Conservation (phyloP, 495 filamentous ascomycete genomes). For the Friedmanniomyces simplex region DNA sequence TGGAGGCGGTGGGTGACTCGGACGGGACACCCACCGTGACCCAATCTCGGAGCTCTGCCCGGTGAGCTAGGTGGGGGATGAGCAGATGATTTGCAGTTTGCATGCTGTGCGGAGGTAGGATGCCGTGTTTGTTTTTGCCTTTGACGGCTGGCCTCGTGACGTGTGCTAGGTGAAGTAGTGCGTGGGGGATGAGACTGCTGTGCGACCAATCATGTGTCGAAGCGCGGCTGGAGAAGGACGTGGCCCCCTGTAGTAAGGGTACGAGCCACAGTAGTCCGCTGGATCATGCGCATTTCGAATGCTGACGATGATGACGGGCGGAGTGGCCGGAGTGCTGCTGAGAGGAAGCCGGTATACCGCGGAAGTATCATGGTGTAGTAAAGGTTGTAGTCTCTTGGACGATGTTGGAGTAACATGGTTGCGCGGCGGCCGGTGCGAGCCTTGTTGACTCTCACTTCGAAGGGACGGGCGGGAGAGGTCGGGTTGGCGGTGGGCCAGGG, state of each 20-base stretch:
- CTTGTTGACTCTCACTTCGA: constrained; percentile 7
- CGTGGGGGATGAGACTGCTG: background rate
- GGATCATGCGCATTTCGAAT: background rate
- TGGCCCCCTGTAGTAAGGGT: background rate
- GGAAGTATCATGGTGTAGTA: no score
- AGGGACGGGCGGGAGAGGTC: constrained; percentile 72
- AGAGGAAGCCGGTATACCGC: no score
- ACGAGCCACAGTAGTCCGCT: no score
- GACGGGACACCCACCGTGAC: background rate
- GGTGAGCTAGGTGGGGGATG: background rate
- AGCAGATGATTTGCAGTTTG: background rate
- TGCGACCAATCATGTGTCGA: background rate
- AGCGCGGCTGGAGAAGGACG: background rate
- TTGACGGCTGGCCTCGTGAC: background rate
- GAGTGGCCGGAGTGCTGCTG: background rate
- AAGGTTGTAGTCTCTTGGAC: no score
- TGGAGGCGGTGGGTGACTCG: no score
- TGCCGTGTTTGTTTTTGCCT: no score
- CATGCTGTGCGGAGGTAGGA: background rate
- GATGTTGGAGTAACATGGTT: background rate
- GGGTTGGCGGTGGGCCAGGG: constrained; percentile 73
- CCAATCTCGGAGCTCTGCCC: background rate
- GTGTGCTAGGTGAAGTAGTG: background rate
- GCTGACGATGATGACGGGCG: background rate
- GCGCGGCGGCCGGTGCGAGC: background rate